Evolutionary conservation across 495 filamentous ascomycete species (phyloP).

Genomic region (Tirmania nivea): DNA sequence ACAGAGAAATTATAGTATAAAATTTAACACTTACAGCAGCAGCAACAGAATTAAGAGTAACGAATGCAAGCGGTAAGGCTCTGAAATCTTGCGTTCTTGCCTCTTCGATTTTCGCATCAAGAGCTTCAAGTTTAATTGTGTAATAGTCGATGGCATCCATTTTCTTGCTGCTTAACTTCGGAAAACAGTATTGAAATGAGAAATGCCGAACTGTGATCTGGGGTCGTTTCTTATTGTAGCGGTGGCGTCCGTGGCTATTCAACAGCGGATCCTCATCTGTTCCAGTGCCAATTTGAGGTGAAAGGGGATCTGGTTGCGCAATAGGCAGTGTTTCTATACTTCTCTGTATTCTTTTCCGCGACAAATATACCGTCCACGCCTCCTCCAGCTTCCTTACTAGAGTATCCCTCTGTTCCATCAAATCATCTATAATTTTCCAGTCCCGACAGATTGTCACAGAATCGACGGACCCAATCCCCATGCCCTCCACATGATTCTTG

Average conservation of each 20-base stretch:
- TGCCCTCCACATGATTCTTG: conserved; percentile 63
- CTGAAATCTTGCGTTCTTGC: conserved; percentile 57
- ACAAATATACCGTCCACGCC: conserved; percentile 48
- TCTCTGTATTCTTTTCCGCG: conserved; percentile 26
- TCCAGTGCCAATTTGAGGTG: conserved; percentile 19
- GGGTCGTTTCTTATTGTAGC: conserved; percentile 30
- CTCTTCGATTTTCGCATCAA: conserved; percentile 53
- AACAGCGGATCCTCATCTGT: conserved; percentile 27
- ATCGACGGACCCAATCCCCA: conserved; percentile 86
- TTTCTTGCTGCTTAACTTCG: conserved; percentile 45
- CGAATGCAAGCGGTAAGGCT: conserved; percentile 69
- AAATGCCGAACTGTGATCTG: conserved; percentile 60
- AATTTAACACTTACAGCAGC: conserved; percentile 25
- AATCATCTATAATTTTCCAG: conserved; percentile 61
- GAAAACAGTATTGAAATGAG: conserved; percentile 18
- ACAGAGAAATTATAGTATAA: conserved; percentile 10
- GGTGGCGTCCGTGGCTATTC: not conserved
- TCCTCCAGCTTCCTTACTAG: conserved; percentile 59
- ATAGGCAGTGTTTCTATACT: conserved; percentile 29
- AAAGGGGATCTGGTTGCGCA: conserved; percentile 27
- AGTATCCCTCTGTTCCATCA: conserved; percentile 44
- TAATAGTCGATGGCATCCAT: conserved; percentile 89
- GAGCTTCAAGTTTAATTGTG: conserved; percentile 56
- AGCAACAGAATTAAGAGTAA: conserved; percentile 92
- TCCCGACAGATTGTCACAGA: conserved; percentile 68